Conservation (phyloP, 176 grass and related monocot species). For the Triticum turgidum region DNA sequence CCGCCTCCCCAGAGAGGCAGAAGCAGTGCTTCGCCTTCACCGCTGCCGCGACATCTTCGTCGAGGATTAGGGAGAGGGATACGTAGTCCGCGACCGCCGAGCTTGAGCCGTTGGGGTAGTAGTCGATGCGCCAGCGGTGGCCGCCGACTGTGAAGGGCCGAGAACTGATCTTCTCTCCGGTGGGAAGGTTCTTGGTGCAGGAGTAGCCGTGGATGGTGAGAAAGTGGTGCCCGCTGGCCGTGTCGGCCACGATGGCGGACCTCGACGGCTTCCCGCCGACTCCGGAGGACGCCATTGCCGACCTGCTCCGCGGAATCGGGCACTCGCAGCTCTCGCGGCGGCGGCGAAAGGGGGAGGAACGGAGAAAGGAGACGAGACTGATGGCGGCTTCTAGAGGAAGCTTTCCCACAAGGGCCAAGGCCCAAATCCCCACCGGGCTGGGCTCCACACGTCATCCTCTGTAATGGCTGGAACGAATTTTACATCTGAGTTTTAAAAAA, state of each 20-base stretch:
- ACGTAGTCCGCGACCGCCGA: background rate
- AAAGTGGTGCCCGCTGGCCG: background rate
- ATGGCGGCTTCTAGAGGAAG: too few relatives aligned
- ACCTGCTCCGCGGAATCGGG: too few relatives aligned
- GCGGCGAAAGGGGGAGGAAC: too few relatives aligned
- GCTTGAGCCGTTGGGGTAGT: background rate
- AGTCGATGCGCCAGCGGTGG: conserved; percentile 2
- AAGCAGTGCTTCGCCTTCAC: background rate
- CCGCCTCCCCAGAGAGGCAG: background rate
- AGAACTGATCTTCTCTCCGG: background rate
- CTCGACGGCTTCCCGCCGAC: too few relatives aligned
- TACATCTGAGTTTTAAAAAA: too few relatives aligned
- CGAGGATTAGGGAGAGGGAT: background rate
- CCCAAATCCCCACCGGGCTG: too few relatives aligned
- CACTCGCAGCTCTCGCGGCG: too few relatives aligned
- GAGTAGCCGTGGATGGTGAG: background rate
- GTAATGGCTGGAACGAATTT: too few relatives aligned
- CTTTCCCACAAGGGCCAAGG: too few relatives aligned
- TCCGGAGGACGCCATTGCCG: too few relatives aligned
- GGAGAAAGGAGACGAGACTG: too few relatives aligned
- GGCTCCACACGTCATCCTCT: too few relatives aligned
- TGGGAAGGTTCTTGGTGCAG: background rate
- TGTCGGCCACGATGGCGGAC: background rate
- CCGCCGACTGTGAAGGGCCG: background rate
- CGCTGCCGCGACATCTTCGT: background rate